These are phyloP conservation scores for Phytophthora boehmeriae DNA, from an alignment of 352 stramenopile species.

Conservation along the genomic window DNA sequence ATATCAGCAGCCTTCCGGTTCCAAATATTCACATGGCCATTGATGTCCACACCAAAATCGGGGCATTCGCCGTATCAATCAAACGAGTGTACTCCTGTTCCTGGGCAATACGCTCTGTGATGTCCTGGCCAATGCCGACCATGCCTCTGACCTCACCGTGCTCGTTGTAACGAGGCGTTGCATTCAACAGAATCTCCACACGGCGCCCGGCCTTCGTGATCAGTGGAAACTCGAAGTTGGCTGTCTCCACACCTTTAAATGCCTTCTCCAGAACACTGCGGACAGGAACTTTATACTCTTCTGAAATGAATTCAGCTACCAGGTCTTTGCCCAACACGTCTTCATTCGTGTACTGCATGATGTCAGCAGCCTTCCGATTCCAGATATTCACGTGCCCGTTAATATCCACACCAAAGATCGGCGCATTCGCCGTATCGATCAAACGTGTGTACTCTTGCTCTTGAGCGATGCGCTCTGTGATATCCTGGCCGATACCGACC, in stretches of 20 bases:
- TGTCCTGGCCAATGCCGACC: constrained; percentile 30
- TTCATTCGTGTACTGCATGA: constrained; percentile 50
- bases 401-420: constrained; percentile 65
- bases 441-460: constrained; percentile 68
- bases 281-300: constrained; percentile 22
- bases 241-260: constrained; percentile 16
- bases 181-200: constrained; percentile 24
- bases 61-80: constrained; percentile 56
- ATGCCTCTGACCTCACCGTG: constrained; percentile 23
- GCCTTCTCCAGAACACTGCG: constrained; percentile 23
- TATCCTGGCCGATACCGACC: constrained; percentile 63
- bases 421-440: constrained; percentile 70
- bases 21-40: constrained; percentile 61
- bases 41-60: constrained; percentile 46
- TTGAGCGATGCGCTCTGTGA: constrained; percentile 56
- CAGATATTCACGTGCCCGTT: constrained; percentile 63
- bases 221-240: too few relatives aligned
- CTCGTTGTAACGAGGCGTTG: constrained; percentile 19
- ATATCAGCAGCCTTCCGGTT: constrained; percentile 56
- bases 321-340: constrained; percentile 49
- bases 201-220: constrained; percentile 19
- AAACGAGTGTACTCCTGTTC: constrained; percentile 23
- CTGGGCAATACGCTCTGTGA: constrained; percentile 25
- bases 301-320: constrained; percentile 14
- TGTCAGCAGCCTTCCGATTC: constrained; percentile 57